Percentiles rank a stretch among this genome's conserved stretches.
Evolutionary conservation across 768 basidiomycete species (phyloP).

Genomic region (Chalciporus pseudorubinellus): DNA sequence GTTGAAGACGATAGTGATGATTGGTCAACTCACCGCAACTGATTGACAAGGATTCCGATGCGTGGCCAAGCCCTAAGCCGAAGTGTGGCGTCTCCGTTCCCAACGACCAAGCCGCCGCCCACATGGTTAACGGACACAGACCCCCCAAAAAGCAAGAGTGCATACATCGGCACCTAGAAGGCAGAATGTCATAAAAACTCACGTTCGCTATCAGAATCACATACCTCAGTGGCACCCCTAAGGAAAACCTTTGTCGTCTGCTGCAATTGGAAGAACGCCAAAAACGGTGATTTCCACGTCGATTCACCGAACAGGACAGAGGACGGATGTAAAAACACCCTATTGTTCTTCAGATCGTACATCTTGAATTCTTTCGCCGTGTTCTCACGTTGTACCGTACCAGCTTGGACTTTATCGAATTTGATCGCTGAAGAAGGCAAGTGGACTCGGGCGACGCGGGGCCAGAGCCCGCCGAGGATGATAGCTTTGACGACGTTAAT

Average conservation of each 20-base stretch:
- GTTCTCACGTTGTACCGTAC: slow-evolving; percentile 82
- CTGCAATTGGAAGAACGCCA: slow-evolving; percentile 82
- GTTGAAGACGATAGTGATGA: too few relatives aligned
- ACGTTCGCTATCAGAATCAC: slow-evolving; percentile 10
- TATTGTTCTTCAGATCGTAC: slow-evolving; percentile 58
- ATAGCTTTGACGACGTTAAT: slow-evolving; percentile 80
- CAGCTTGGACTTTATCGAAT: slow-evolving; percentile 83
- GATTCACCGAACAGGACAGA: slow-evolving; percentile 75
- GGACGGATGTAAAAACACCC: slow-evolving; percentile 81
- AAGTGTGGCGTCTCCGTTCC: slow-evolving; percentile 50
- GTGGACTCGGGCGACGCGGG: slow-evolving; percentile 72
- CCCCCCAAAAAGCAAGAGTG: slow-evolving; percentile 81
- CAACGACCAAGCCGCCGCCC: slow-evolving; percentile 69
- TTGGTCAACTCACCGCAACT: slow-evolving; percentile 56
- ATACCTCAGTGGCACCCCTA: slow-evolving; percentile 83
- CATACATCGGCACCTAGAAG: slow-evolving; percentile 79
- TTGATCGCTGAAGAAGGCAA: slow-evolving; percentile 72
- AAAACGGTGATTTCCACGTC: slow-evolving; percentile 73
- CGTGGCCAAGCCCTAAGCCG: slow-evolving; percentile 82
- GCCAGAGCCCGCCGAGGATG: slow-evolving; percentile 85
- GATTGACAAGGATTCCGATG: slow-evolving; percentile 87
- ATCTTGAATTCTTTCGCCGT: slow-evolving; percentile 82
- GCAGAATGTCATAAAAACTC: neutral
- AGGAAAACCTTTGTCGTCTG: slow-evolving; percentile 82
- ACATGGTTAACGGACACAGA: slow-evolving; percentile 76